Evolutionary conservation across 2,329 filamentous ascomycete species (phyloP).

Genomic region (Neocucurbitaria cava): DNA sequence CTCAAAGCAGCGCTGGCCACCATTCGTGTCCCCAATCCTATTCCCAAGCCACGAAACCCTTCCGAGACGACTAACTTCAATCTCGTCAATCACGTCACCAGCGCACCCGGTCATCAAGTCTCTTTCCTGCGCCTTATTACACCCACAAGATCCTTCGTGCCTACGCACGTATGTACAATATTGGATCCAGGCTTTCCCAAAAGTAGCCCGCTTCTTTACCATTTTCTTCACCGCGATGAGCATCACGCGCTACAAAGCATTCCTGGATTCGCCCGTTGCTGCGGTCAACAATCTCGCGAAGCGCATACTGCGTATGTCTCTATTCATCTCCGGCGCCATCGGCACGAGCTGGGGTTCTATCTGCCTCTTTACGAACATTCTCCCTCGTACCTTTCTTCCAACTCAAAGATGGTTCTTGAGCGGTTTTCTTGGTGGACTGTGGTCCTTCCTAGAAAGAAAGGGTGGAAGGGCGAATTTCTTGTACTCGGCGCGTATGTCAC

Average conservation of each 20-base stretch:
- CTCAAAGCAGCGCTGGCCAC: conserved; percentile 84
- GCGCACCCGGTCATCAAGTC: conserved; percentile 87
- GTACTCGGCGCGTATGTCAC: conserved; percentile 77
- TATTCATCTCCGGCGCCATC: conserved; percentile 82
- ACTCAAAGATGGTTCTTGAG: conserved; percentile 90
- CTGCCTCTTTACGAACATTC: conserved; percentile 82
- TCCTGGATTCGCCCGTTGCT: conserved; percentile 73
- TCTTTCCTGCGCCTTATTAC: conserved; percentile 87
- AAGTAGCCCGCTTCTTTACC: conserved; percentile 78
- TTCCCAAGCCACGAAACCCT: conserved; percentile 75
- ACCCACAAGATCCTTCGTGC: conserved; percentile 88
- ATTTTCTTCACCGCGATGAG: conserved; percentile 75
- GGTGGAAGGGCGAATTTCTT: conserved; percentile 70
- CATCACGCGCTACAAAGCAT: conserved; percentile 69
- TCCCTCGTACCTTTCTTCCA: conserved; percentile 76
- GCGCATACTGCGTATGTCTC: conserved; percentile 74
- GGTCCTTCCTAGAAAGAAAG: conserved; percentile 77
- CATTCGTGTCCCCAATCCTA: conserved; percentile 84
- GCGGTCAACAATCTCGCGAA: conserved; percentile 71
- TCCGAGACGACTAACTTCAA: conserved; percentile 67
- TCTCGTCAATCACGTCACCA: conserved; percentile 79
- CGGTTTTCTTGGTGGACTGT: conserved; percentile 83
- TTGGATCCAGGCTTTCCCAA: conserved; percentile 83
- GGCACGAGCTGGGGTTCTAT: conserved; percentile 87
- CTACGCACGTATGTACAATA: conserved; percentile 86